Evolutionary conservation across 2,329 filamentous ascomycete genomes (phyloP).

Genomic region (Penicillium sp.): DNA sequence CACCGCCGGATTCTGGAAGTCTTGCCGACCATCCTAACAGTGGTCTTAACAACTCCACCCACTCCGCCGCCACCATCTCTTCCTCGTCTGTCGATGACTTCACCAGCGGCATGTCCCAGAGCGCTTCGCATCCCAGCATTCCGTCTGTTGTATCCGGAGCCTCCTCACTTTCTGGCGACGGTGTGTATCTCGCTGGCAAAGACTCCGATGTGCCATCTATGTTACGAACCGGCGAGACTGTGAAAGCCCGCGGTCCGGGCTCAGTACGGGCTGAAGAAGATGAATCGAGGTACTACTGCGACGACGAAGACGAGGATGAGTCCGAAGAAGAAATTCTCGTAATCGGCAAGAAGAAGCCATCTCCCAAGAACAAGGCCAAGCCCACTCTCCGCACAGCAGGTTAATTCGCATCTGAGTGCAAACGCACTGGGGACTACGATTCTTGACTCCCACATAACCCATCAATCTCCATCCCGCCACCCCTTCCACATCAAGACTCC

Average conservation of each 20-base stretch:
- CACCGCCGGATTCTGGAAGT: conserved; percentile 13
- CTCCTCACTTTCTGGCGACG: conserved; percentile 43
- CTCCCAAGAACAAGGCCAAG: conserved; percentile 18
- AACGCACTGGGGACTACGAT: background rate
- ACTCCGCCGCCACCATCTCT: conserved; percentile 44
- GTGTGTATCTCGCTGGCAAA: conserved; percentile 22
- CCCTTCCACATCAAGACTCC: conserved; percentile 10
- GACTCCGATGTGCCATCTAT: conserved; percentile 34
- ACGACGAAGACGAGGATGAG: conserved; percentile 41
- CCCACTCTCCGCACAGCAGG: conserved; percentile 3
- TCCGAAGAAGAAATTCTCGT: conserved; percentile 42
- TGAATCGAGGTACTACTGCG: conserved; percentile 38
- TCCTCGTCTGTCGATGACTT: conserved; percentile 45
- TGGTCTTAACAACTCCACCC: conserved; percentile 34
- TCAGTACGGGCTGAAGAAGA: conserved; percentile 32
- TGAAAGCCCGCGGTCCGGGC: conserved; percentile 29
- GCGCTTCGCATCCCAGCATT: conserved; percentile 46
- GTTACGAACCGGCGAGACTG: conserved; percentile 41
- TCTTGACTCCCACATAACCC: background rate
- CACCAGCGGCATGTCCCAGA: conserved; percentile 45
- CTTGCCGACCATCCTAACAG: conserved; percentile 18
- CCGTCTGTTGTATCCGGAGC: conserved; percentile 44
- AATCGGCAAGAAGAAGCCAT: conserved; percentile 35
- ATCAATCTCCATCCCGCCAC: background rate
- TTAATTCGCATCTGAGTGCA: background rate